Conservation (phyloP, 768 basidiomycete genomes). For the Pisolithus marmoratus region DNA sequence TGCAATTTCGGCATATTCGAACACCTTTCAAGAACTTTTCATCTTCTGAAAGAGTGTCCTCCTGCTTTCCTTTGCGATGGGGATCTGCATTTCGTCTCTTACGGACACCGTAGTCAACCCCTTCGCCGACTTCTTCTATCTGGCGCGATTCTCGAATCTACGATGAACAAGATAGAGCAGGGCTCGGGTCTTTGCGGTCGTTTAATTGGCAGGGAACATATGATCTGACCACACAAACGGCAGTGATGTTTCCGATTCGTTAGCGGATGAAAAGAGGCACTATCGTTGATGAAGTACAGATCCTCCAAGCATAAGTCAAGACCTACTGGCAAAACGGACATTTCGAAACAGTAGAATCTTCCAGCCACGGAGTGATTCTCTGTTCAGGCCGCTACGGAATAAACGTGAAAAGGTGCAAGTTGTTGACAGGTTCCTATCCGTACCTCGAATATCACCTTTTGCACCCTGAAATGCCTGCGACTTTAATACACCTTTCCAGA, state of each 20-base stretch:
- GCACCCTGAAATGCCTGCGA: constrained; percentile 37
- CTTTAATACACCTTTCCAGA: constrained; percentile 62
- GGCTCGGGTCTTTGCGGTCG: constrained; percentile 56
- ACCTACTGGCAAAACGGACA: constrained; percentile 84
- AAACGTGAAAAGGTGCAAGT: background rate
- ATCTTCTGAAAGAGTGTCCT: constrained; percentile 45
- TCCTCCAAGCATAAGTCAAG: constrained; percentile 3
- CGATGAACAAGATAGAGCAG: constrained; percentile 82
- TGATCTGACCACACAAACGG: constrained; percentile 84
- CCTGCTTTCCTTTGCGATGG: constrained; percentile 26
- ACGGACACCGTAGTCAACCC: constrained; percentile 78
- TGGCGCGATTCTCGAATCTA: constrained; percentile 70
- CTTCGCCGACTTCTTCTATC: constrained; percentile 82
- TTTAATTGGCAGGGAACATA: constrained; percentile 84
- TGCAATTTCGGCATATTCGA: constrained; percentile 80
- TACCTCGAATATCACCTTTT: constrained; percentile 69
- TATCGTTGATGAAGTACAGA: constrained; percentile 18
- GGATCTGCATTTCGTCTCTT: constrained; percentile 35
- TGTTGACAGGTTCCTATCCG: constrained; percentile 6
- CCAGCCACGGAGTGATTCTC: constrained; percentile 91
- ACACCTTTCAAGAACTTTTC: constrained; percentile 88
- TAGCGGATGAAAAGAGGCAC: constrained; percentile 76
- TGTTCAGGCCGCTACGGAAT: constrained; percentile 71
- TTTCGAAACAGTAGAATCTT: constrained; percentile 65
- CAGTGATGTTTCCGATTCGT: constrained; percentile 97